Percentiles rank a stretch among this genome's conserved stretches.
Evolutionary conservation across 78 protist species (phyloP).

Genomic region (Polysphondylium violaceum): DNA sequence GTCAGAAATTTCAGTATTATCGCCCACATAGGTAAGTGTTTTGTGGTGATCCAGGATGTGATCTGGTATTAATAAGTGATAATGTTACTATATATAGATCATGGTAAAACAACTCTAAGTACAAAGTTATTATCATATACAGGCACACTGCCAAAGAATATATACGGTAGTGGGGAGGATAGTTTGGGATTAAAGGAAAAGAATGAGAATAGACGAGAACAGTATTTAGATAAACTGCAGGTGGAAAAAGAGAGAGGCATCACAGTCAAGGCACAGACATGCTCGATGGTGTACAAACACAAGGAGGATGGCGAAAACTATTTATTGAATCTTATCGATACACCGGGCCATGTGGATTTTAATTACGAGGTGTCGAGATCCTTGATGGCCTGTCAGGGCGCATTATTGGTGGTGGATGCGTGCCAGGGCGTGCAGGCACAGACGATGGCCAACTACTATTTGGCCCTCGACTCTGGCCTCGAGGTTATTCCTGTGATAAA

Average conservation of each 20-base stretch:
- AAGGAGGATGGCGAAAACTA: slow-evolving; percentile 62
- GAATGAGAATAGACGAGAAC: slow-evolving; percentile 57
- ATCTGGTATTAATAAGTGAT: not conserved
- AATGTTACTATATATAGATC: slow-evolving; percentile 45
- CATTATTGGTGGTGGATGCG: slow-evolving; percentile 90
- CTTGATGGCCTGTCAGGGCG: slow-evolving; percentile 91
- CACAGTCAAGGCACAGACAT: slow-evolving; percentile 92
- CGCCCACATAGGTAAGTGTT: slow-evolving; percentile 63
- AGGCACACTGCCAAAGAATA: slow-evolving; percentile 79
- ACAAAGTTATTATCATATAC: slow-evolving; percentile 72
- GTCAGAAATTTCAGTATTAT: slow-evolving; percentile 77
- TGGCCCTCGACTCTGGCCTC: slow-evolving; percentile 76
- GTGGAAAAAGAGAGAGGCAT: slow-evolving; percentile 94
- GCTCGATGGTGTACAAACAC: slow-evolving; percentile 67
- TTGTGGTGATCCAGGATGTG: not conserved
- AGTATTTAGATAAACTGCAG: slow-evolving; percentile 80
- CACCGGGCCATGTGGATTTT: slow-evolving; percentile 97
- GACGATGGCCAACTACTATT: slow-evolving; percentile 90
- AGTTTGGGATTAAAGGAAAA: slow-evolving; percentile 30
- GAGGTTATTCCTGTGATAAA: slow-evolving; percentile 92
- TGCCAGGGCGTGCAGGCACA: slow-evolving; percentile 91
- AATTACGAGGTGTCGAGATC: slow-evolving; percentile 89
- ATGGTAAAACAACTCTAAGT: slow-evolving; percentile 85
- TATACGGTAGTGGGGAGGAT: slow-evolving; percentile 74
- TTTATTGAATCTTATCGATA: slow-evolving; percentile 92